Evolutionary conservation across 2,329 filamentous ascomycete genomes (phyloP).

Genomic region (Epicoccum sorghinum): DNA sequence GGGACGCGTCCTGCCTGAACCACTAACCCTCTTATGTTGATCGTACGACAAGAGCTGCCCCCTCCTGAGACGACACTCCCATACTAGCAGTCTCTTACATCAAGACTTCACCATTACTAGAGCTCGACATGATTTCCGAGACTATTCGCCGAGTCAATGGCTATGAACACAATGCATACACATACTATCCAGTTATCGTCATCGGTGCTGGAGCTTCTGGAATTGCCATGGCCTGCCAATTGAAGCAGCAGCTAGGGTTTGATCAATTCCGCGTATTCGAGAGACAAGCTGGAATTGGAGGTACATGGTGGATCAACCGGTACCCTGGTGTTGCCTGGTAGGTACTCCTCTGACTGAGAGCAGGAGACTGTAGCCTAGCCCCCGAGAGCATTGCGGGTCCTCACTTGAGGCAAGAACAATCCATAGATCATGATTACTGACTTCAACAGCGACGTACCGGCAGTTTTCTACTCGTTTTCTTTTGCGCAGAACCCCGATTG

Average conservation of each 20-base stretch:
- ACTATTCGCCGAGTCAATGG: slow-evolving; percentile 47
- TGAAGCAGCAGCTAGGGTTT: slow-evolving; percentile 64
- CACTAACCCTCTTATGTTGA: neutral
- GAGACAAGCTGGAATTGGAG: slow-evolving; percentile 62
- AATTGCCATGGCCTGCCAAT: slow-evolving; percentile 65
- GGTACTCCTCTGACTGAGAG: slow-evolving; percentile 4
- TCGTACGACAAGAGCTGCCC: neutral
- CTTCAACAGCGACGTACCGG: slow-evolving; percentile 52
- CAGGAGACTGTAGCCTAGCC: neutral
- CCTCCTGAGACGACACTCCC: neutral
- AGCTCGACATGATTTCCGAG: slow-evolving; percentile 36
- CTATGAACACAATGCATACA: slow-evolving; percentile 48
- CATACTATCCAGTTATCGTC: slow-evolving; percentile 58
- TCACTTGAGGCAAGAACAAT: neutral
- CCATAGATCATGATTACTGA: slow-evolving; percentile 17
- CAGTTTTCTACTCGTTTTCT: slow-evolving; percentile 62
- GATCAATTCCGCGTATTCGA: slow-evolving; percentile 68
- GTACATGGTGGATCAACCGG: slow-evolving; percentile 68
- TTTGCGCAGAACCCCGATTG: slow-evolving; percentile 61
- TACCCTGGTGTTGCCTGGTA: slow-evolving; percentile 57
- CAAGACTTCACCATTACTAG: too few relatives aligned
- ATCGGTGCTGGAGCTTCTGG: slow-evolving; percentile 68
- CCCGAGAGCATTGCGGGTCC: neutral
- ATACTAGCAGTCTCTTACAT: too few relatives aligned
- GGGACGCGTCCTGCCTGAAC: neutral